These are phyloP conservation scores for Maudiozyma serrabonitensis DNA, from an alignment of 805 yeast species.

Conservation along the genomic window DNA sequence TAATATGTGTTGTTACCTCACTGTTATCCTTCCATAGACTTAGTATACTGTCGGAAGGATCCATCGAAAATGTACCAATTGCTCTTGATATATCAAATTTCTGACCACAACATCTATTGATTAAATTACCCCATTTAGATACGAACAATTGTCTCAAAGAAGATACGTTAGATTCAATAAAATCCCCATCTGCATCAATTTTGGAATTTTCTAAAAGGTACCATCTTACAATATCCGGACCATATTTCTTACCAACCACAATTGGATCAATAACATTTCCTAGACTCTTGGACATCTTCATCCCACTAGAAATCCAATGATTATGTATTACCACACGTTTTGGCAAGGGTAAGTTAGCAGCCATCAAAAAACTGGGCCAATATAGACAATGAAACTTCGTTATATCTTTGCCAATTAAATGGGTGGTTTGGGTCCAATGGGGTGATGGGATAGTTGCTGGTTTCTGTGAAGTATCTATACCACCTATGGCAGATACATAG, in stretches of 20 bases:
- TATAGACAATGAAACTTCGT: slow-evolving; percentile 79
- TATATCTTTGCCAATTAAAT: slow-evolving; percentile 88
- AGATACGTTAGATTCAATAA: slow-evolving; percentile 46
- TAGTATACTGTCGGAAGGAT: slow-evolving; percentile 5
- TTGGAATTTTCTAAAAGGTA: slow-evolving; percentile 69
- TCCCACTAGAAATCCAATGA: slow-evolving; percentile 86
- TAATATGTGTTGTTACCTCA: neutral
- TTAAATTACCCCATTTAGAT: slow-evolving; percentile 75
- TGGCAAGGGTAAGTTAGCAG: slow-evolving; percentile 67
- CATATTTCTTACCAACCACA: slow-evolving; percentile 50
- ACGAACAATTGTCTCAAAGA: slow-evolving; percentile 54
- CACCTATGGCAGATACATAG: slow-evolving; percentile 68
- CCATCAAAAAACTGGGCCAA: slow-evolving; percentile 89
- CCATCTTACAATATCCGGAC: slow-evolving; percentile 64
- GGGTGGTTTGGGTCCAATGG: slow-evolving; percentile 41
- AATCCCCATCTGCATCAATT: slow-evolving; percentile 71
- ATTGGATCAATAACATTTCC: slow-evolving; percentile 94
- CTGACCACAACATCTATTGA: slow-evolving; percentile 62
- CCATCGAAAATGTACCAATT: slow-evolving; percentile 13
- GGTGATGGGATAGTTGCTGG: slow-evolving; percentile 1
- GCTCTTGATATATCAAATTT: slow-evolving; percentile 52
- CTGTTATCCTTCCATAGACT: slow-evolving; percentile 1
- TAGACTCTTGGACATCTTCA: slow-evolving; percentile 85
- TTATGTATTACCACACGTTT: slow-evolving; percentile 76
- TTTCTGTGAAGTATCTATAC: slow-evolving; percentile 28